Evolutionary conservation across 768 basidiomycete genomes (phyloP).

Genomic region (Pulveroboletus frians): DNA sequence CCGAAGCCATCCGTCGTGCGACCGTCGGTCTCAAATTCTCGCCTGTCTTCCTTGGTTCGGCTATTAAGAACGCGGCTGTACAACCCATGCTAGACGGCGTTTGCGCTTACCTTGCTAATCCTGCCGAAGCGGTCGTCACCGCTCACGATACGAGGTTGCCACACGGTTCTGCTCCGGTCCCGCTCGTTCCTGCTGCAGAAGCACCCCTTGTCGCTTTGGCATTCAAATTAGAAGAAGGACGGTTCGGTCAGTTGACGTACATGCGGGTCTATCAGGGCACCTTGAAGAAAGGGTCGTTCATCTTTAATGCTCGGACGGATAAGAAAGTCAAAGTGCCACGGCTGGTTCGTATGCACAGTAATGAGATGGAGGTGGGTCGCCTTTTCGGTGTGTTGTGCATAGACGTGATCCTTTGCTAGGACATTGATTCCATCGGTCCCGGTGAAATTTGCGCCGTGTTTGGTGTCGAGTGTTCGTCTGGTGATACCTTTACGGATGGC

Average conservation of each 20-base stretch:
- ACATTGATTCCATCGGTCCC: constrained; percentile 88
- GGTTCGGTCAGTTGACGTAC: constrained; percentile 96
- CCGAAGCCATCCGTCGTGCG: constrained; percentile 80
- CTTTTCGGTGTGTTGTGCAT: not conserved
- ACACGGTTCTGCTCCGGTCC: constrained; percentile 58
- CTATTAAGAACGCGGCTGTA: constrained; percentile 94
- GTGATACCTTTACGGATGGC: constrained; percentile 97
- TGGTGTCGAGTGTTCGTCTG: constrained; percentile 95
- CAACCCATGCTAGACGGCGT: constrained; percentile 94
- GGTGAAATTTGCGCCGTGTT: constrained; percentile 99
- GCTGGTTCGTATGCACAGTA: constrained; percentile 95
- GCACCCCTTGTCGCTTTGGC: constrained; percentile 91
- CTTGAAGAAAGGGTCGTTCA: constrained; percentile 76
- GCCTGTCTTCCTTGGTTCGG: constrained; percentile 95
- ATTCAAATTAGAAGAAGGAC: constrained; percentile 97
- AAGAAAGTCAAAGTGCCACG: constrained; percentile 97
- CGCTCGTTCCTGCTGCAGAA: constrained; percentile 74
- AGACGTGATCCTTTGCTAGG: constrained; percentile 40
- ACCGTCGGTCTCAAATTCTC: constrained; percentile 88
- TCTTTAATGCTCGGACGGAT: constrained; percentile 90
- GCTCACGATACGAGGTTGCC: constrained; percentile 82
- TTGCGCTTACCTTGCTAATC: constrained; percentile 90
- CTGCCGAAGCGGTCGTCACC: constrained; percentile 68
- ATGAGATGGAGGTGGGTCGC: constrained; percentile 89
- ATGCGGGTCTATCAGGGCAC: constrained; percentile 97